Evolutionary conservation across 163 green algal genomes (phyloP).

Genomic region (Volvox carteri): DNA sequence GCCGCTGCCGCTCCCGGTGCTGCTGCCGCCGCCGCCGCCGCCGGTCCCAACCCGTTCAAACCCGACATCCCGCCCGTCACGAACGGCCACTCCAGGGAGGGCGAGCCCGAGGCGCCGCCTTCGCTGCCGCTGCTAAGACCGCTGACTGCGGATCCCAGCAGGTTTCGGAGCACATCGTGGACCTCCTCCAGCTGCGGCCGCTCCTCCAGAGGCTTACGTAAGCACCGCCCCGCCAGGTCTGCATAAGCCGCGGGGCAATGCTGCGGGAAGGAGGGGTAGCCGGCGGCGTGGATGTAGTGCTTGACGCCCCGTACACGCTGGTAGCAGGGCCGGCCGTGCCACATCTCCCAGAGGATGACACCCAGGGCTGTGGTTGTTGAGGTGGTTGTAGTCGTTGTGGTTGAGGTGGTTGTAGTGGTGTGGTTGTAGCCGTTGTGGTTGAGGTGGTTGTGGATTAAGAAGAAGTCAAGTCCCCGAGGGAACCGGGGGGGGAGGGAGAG

Average conservation of each 20-base stretch:
- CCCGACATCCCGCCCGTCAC: background rate
- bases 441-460: too few species aligned
- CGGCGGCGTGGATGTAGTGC: conserved; percentile 34
- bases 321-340: conserved; percentile 53
- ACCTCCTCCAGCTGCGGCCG: conserved; percentile 17
- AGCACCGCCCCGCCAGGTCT: conserved; percentile 17
- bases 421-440: too few species aligned
- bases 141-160: background rate
- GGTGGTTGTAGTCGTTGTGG: too few species aligned
- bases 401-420: too few species aligned
- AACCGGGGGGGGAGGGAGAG: background rate
- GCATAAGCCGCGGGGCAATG: conserved; percentile 2
- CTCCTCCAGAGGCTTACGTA: conserved; percentile 29
- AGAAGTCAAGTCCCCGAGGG: too few species aligned
- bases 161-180: conserved; percentile 2
- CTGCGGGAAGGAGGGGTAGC: conserved; percentile 40
- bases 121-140: background rate
- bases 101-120: background rate
- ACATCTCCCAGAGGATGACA: conserved; percentile 79
- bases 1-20: background rate
- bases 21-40: background rate
- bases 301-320: conserved; percentile 49
- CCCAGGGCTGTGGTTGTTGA: conserved; percentile 69
- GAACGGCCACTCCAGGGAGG: conserved; percentile 33
- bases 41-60: background rate